Evolutionary conservation across 176 grass and related monocot species (phyloP).

Genomic region (Puccinellia tenuiflora): DNA sequence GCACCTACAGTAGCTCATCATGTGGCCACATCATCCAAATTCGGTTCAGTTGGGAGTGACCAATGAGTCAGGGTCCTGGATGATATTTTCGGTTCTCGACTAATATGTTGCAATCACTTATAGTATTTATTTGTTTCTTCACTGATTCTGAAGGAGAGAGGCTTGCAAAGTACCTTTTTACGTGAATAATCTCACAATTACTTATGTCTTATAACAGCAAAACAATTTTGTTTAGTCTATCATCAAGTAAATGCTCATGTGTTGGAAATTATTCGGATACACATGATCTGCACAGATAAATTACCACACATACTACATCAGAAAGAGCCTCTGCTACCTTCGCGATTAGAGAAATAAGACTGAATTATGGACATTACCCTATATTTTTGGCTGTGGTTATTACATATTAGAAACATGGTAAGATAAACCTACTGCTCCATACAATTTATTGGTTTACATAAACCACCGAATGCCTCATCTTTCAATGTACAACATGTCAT

Average conservation of each 20-base stretch:
- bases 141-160: neutral
- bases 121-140: neutral
- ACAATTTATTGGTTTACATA: no score
- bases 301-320: neutral
- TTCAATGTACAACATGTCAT: no score
- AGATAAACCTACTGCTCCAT: neutral
- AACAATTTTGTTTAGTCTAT: neutral
- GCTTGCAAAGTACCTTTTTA: neutral
- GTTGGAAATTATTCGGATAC: neutral
- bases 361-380: neutral
- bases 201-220: neutral
- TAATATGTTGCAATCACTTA: neutral
- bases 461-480: no score
- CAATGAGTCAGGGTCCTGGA: neutral
- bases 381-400: neutral
- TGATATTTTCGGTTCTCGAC: neutral
- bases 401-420: neutral
- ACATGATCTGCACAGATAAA: neutral
- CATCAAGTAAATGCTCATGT: neutral
- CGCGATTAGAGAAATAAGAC: neutral
- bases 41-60: neutral
- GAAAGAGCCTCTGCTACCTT: neutral
- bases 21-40: no score
- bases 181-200: neutral
- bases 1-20: no score